These are phyloP conservation scores for Staphylotrichum tortipilum DNA, from an alignment of 495 filamentous ascomycete species.

Conservation along the genomic window DNA sequence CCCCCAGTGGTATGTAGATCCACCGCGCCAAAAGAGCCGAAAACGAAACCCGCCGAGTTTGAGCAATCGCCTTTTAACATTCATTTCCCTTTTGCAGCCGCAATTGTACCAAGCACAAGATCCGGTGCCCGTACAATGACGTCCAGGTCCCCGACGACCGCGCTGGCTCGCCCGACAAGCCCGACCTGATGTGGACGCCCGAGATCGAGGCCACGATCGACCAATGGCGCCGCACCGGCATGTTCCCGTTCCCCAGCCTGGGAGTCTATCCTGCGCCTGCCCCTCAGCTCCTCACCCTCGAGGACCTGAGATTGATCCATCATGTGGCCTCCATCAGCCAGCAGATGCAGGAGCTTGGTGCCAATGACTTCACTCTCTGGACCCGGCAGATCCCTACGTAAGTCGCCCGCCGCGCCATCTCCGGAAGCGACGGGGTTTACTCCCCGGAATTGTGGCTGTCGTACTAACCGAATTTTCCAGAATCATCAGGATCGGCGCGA, in stretches of 20 bases:
- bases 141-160: conserved; percentile 56
- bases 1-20: conserved; percentile 74
- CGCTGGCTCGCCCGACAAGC: conserved; percentile 56
- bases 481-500: conserved; percentile 73
- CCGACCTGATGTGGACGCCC: conserved; percentile 74
- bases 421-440: background rate
- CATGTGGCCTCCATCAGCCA: conserved; percentile 81
- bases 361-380: conserved; percentile 81
- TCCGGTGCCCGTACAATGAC: conserved; percentile 95
- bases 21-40: too few relatives aligned
- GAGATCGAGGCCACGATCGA: conserved; percentile 74
- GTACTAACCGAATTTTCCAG: conserved; percentile 42
- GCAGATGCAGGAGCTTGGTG: conserved; percentile 65
- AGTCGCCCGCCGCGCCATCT: conserved; percentile 23
- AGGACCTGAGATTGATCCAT: conserved; percentile 81
- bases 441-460: too few relatives aligned
- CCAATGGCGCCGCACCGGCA: conserved; percentile 71
- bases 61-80: too few relatives aligned
- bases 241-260: conserved; percentile 80
- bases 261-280: conserved; percentile 59
- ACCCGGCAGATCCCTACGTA: conserved; percentile 87
- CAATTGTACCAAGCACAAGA: conserved; percentile 98
- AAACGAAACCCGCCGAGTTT: too few relatives aligned
- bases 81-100: conserved; percentile 65
- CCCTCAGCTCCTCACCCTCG: conserved; percentile 56